A percentile compares a stretch with the other conserved stretches of the same genome.
These are phyloP conservation scores for Trichoderma erinaceum DNA, from an alignment of 495 filamentous ascomycete genomes.

Conservation along the genomic window DNA sequence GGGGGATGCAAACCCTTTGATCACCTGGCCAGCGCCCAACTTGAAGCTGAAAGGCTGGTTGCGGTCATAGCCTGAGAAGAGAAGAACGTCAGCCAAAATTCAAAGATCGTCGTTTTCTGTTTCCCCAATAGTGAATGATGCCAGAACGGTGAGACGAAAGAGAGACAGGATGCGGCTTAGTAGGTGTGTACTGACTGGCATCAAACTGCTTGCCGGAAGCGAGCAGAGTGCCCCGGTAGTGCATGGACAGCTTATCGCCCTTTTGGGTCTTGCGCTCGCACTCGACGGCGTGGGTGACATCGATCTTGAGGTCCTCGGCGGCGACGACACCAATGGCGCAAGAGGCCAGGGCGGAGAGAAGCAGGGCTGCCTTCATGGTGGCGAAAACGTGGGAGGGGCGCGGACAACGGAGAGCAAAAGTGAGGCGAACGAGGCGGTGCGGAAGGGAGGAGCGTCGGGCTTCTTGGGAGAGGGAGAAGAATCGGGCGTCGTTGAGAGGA, in stretches of 20 bases:
- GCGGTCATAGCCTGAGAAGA: constrained; percentile 57
- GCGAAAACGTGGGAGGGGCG: background rate
- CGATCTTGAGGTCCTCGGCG: constrained; percentile 60
- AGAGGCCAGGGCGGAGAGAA: constrained; percentile 50
- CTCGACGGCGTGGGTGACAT: constrained; percentile 63
- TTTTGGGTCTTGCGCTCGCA: constrained; percentile 63
- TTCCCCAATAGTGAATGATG: too few species aligned
- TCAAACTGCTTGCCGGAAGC: constrained; percentile 52
- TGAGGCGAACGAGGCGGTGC: background rate
- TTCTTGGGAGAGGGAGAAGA: background rate
- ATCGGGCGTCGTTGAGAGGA: background rate
- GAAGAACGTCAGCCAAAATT: constrained; percentile 23
- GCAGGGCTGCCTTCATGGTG: constrained; percentile 51
- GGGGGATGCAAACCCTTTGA: constrained; percentile 59
- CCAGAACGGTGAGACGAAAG: background rate
- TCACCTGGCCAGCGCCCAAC: constrained; percentile 75
- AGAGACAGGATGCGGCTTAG: background rate
- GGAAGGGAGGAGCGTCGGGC: background rate
- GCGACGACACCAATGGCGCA: constrained; percentile 44
- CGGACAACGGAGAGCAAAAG: background rate
- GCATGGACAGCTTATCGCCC: constrained; percentile 75
- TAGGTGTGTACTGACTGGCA: constrained; percentile 35
- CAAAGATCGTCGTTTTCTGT: background rate
- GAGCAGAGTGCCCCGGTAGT: constrained; percentile 79
- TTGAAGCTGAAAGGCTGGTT: constrained; percentile 68